phyloP scores from a whole-genome alignment of 1,139 yeast genomes.

The Debaryomyces sp. region DNA sequence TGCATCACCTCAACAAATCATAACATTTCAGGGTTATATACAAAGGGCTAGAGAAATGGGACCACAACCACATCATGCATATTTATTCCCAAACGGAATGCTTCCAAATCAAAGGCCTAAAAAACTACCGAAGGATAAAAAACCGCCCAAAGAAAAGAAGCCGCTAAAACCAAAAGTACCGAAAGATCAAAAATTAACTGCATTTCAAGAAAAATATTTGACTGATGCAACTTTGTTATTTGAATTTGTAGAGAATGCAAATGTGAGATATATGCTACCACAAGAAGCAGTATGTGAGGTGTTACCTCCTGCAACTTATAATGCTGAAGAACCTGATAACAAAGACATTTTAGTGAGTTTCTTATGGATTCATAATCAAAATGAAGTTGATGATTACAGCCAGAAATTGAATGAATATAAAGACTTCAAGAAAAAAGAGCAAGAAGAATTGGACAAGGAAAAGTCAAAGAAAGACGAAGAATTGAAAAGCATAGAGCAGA shows the following conservation, averaged over 20 bases:
- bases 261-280: slow-evolving; percentile 75
- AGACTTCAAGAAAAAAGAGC: slow-evolving; percentile 24
- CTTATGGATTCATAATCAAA: slow-evolving; percentile 58
- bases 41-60: slow-evolving; percentile 79
- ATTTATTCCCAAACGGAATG: slow-evolving; percentile 22
- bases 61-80: slow-evolving; percentile 49
- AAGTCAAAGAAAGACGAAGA: slow-evolving; percentile 19
- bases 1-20: slow-evolving; percentile 71
- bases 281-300: slow-evolving; percentile 76
- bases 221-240: slow-evolving; percentile 74
- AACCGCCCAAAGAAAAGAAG: slow-evolving; percentile 29
- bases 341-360: slow-evolving; percentile 66
- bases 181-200: slow-evolving; percentile 60
- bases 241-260: slow-evolving; percentile 81
- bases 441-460: slow-evolving; percentile 28
- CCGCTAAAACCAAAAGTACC: slow-evolving; percentile 30
- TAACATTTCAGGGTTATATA: slow-evolving; percentile 78
- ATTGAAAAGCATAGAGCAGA: slow-evolving; percentile 14
- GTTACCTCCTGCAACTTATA: slow-evolving; percentile 29
- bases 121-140: slow-evolving; percentile 23
- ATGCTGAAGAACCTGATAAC: slow-evolving; percentile 31
- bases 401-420: slow-evolving; percentile 34
- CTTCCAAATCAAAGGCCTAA: slow-evolving; percentile 15
- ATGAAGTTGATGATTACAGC: slow-evolving; percentile 53
- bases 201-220: slow-evolving; percentile 73